Percentiles rank a stretch among this genome's conserved stretches.
phyloP scores from a whole-genome alignment of 108 stramenopile species.

The Cylindrotheca fusiformis region DNA sequence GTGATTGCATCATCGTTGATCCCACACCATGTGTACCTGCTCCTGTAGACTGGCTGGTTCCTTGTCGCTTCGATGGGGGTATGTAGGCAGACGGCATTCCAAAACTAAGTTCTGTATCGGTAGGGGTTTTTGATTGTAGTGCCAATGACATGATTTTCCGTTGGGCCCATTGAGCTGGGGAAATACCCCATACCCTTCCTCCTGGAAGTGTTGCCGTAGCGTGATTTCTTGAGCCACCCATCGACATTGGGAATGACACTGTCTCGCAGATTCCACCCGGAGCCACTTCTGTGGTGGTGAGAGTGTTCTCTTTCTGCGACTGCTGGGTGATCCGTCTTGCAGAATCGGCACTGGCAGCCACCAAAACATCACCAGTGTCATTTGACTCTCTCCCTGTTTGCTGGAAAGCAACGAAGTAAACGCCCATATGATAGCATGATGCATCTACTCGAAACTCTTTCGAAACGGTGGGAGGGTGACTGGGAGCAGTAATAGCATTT shows the following conservation, averaged over 20 bases:
- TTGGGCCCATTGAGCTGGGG: conserved; percentile 17
- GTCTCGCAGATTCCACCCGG: conserved; percentile 75
- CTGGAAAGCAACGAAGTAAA: conserved; percentile 62
- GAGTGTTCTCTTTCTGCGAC: conserved; percentile 19
- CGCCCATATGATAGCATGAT: conserved; percentile 51
- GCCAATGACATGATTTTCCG: conserved; percentile 47
- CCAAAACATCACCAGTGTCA: conserved; percentile 46
- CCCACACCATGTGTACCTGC: background rate
- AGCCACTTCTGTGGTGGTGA: conserved; percentile 9
- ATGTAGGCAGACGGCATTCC: conserved; percentile 55
- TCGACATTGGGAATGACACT: conserved; percentile 63
- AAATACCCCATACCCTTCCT: conserved; percentile 73
- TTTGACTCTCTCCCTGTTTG: conserved; percentile 10
- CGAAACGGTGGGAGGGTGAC: conserved; percentile 8
- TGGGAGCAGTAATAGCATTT: background rate
- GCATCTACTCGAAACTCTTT: conserved; percentile 42
- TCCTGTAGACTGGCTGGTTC: background rate
- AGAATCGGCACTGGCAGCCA: conserved; percentile 59
- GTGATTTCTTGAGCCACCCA: conserved; percentile 3
- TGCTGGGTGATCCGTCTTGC: conserved; percentile 29
- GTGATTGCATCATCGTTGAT: background rate
- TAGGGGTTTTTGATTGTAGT: conserved; percentile 72
- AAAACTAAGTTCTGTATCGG: conserved; percentile 63
- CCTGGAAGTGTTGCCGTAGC: conserved; percentile 54
- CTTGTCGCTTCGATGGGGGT: background rate